Conservation (phyloP, 176 grass and related monocot species). For the Carex pumila region DNA sequence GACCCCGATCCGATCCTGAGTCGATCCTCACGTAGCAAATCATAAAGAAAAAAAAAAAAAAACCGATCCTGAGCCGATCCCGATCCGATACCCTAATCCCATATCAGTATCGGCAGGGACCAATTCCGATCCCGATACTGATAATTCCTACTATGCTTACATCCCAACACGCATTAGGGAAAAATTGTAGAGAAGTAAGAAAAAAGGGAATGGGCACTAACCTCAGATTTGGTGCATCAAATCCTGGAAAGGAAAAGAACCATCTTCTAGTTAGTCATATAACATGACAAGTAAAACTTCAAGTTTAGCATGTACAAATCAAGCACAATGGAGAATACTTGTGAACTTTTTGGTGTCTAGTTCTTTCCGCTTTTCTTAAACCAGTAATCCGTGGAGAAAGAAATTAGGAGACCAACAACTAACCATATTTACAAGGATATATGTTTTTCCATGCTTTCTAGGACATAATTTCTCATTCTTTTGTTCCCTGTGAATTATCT, state of each 20-base stretch:
- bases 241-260: constrained; percentile 23
- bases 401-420: neutral
- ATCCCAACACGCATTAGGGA: neutral
- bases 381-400: neutral
- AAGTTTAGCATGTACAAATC: neutral
- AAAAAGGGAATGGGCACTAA: neutral
- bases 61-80: no score
- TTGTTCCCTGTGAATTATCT: neutral
- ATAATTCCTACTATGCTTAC: no score
- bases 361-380: neutral
- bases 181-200: neutral
- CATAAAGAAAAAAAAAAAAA: no score
- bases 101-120: no score
- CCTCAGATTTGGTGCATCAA: constrained; percentile 34
- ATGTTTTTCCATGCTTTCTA: neutral
- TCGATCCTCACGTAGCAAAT: no score
- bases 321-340: neutral
- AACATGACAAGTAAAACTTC: neutral
- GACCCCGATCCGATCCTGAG: no score
- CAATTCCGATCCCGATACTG: no score
- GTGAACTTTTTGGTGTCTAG: neutral
- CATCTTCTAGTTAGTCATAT: constrained; percentile 4
- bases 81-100: no score
- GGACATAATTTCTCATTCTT: neutral
- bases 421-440: neutral